phyloP scores from a whole-genome alignment of 2,329 filamentous ascomycete genomes.

The Metarhizium rileyi region DNA sequence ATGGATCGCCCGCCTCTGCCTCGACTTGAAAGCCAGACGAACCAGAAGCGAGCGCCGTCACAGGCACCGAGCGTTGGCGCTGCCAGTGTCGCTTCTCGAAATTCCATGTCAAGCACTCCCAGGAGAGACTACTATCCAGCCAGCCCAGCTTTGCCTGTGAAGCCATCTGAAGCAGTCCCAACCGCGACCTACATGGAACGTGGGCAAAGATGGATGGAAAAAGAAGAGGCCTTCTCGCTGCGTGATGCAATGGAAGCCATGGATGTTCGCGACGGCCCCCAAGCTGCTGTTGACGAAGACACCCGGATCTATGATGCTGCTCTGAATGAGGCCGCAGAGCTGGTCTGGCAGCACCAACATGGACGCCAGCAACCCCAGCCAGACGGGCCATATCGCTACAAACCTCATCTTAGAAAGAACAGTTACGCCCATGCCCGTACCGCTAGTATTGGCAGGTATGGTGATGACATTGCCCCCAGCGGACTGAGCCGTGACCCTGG shows the following conservation, averaged over 20 bases:
- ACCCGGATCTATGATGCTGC: constrained; percentile 61
- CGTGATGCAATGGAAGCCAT: constrained; percentile 66
- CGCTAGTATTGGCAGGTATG: constrained; percentile 45
- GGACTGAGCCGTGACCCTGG: constrained; percentile 33
- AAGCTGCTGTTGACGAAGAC: constrained; percentile 35
- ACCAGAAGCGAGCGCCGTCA: constrained; percentile 18
- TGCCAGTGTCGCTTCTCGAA: constrained; percentile 39
- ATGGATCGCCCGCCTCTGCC: constrained; percentile 21
- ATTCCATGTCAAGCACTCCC: constrained; percentile 33
- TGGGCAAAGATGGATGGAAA: constrained; percentile 70
- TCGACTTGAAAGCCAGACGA: constrained; percentile 14
- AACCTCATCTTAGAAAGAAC: constrained; percentile 57
- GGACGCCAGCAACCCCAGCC: constrained; percentile 35
- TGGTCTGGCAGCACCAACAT: constrained; percentile 69
- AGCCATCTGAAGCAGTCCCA: constrained; percentile 51
- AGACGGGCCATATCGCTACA: constrained; percentile 57
- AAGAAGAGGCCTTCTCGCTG: constrained; percentile 63
- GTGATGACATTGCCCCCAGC: constrained; percentile 27
- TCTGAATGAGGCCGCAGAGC: constrained; percentile 66
- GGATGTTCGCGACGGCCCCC: constrained; percentile 39
- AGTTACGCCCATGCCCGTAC: constrained; percentile 61
- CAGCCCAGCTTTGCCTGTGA: constrained; percentile 33
- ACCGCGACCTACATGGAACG: constrained; percentile 64
- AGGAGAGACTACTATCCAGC: constrained; percentile 45
- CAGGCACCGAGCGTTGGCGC: constrained; percentile 30